Evolutionary conservation across 495 filamentous ascomycete species (phyloP), one percentile per base, ranked within the genome.

Genomic region (Parathielavia hyrcaniae): DNA sequence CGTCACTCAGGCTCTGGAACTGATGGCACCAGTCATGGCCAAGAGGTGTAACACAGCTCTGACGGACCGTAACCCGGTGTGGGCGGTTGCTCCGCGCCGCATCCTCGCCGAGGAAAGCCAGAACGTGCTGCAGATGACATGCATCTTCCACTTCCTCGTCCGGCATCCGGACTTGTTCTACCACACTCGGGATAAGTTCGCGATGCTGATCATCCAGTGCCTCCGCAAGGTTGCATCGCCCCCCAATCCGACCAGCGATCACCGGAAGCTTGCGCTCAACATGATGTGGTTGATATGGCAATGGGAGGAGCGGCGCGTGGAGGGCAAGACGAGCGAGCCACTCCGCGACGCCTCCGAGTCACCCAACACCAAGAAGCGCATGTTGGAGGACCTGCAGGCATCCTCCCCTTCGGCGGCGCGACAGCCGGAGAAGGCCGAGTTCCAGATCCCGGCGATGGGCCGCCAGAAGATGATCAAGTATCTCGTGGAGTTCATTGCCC

Each of bases 81-180:
- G 93, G 95, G 89, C 91, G 3, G 86, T 88, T 62, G 90, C 91
- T 71, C 90, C 95, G 30, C 83, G 91, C 35, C 88, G 89, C 26
- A 96, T 97, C 50, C 73, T 99, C 50, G 85, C 89, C 9, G 95
- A 99, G 71, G 95, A 99, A 69, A 91, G 87, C n/a, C 88, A 90
- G 60, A 99, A 99, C 62, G 79, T 91, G 55, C 92, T 96, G 72
- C 95, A 97, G 73, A 85, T 97, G 70, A 96, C 90, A 36, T 90
- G 88, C 71, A 97, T 99, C 61, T 97, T 97, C 71, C 86, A 96
- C 63, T 99, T 97, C 69, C 75, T 99, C 16, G 95, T 97, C 35
- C 80, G 88, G 46, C 91, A 97, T 67, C 87, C 90, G 2, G 88
- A 91, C 65, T 77, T 97, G 17, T 97, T 99, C 73, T 97, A 95